A percentile compares a stretch with the other conserved stretches of the same genome.
Evolutionary conservation across 116 monocot species (phyloP).

Genomic region (Cymodocea nodosa): DNA sequence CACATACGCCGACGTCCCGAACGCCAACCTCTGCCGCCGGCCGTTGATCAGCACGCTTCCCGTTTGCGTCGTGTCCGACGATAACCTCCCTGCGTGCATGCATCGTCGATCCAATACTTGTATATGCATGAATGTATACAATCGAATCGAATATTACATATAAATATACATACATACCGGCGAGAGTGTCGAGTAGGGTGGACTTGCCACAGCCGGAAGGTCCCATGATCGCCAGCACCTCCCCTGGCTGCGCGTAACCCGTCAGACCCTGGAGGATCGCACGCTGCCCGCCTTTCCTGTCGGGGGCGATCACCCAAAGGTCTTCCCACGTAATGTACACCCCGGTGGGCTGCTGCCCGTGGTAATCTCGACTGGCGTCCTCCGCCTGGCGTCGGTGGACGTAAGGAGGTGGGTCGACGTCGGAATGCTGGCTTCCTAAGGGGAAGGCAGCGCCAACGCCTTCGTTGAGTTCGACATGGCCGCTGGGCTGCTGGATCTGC

Average conservation of each 20-base stretch:
- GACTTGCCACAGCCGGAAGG: constrained; percentile 52
- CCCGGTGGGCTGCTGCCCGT: no score
- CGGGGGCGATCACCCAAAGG: constrained; percentile 16
- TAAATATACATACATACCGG: no score
- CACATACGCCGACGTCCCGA: constrained; percentile 34
- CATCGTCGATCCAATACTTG: no score
- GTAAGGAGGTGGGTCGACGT: no score
- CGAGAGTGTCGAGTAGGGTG: constrained; percentile 31
- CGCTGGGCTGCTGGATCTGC: no score
- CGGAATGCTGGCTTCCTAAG: no score
- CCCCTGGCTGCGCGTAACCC: constrained; percentile 28
- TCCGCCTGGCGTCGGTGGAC: no score
- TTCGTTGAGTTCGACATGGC: no score
- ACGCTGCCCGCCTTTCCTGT: constrained; percentile 1
- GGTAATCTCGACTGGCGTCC: no score
- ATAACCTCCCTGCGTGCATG: constrained; percentile 20
- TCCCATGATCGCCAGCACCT: constrained; percentile 50
- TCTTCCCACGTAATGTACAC: constrained; percentile 33
- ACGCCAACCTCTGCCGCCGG: constrained; percentile 22
- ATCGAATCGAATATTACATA: neutral
- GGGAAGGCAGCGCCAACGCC: no score
- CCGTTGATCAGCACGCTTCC: constrained; percentile 32
- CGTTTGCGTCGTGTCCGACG: constrained; percentile 10
- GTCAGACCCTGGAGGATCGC: constrained; percentile 21
- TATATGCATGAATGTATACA: no score